Base-by-base conservation (phyloP, 2,329 filamentous ascomycete species). In the Aspergillus uvarum region DNA sequence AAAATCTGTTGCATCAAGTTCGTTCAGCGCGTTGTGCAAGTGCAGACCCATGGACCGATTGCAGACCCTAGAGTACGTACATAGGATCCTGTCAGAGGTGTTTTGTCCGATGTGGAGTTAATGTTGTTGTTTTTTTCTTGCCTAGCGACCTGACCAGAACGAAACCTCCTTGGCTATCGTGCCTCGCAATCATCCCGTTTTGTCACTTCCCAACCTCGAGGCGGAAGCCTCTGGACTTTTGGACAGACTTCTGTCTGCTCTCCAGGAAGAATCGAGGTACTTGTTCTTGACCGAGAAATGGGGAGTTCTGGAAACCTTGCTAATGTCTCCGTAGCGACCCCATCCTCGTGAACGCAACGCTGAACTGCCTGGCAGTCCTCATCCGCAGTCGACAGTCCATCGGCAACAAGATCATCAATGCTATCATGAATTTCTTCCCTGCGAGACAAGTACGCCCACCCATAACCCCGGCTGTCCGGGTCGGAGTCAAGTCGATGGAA, bases 1-100 rank as follows among this genome's bases (percentile, higher is more conserved):
- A 89, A 89, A 69, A 89, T 98, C 74, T 96, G 92, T 81, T 98
- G 95, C 80, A 89, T 98, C 83, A 99, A 99, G 77, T 99, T 99
- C 76, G 89, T 92, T 42, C 94, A 99, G 79, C 88, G 91, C 64
- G 91, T 98, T 49, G 90, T 99, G 49, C 85, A 97, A 66, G 91
- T 92, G 19, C 94, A 99, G 77, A 97, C 92, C 11, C 87, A 89
- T n/a, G 91, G 91, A 51, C 80, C 89, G 60, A 90, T 91, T 67
- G 82, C 87, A 58, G 94, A 98, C 72, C 89, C 90, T 67, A 87
- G 91, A 80, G 91, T 96, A 85, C 75, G 85, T 80, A 63, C 59
- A 29, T 31, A 44, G 11, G 16, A 38, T 55, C 10, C n/a, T 56
- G 6, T 52, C 35, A 44, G 7, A 47, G 14, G 22, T 47, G 32